Base-by-base conservation (phyloP, 192 early-diverging fungal species). In the Backusella morwellensis region DNA sequence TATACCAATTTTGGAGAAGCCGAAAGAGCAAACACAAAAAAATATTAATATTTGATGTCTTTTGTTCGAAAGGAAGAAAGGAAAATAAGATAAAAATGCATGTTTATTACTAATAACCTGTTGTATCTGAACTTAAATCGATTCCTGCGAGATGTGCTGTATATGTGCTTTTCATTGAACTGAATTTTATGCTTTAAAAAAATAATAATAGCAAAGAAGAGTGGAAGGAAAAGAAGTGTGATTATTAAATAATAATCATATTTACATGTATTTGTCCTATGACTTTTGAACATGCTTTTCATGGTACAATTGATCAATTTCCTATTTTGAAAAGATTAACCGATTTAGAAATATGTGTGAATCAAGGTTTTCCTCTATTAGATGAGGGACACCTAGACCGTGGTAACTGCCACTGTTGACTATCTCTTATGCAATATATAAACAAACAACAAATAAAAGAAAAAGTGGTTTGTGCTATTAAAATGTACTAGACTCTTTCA, bases 231-330 rank as follows among this genome's bases (percentile, higher is more conserved):
- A 41, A 38, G 35, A 38, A 41, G 68, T 23, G 68, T 23, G 19
- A 36, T 36, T 40, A 70, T 40, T 36, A 70, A 70, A 41, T 70
- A 38, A 70, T 40, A 38, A 38, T 40, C 35, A 41, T 70, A 17
- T 3, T 70, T 14, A 70, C 67, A 63, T 63, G 56, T 63, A 63
- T 26, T 63, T 63, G 56, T 63, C 56, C 23, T 23, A 63, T 63
- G 56, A 63, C 56, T 63, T 63, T 59, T 63, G 2, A 63, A 11
- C 56, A 63, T 63, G 23, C 23, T 63, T 44, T 63, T 59, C 56
- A 11, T 63, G 56, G 56, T 63, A 63, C 54, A 59, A 26, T 59
- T 23, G 23, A 26, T 26, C 7, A 11, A 21, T 59, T 23, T 59
- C 54, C n/a, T 59, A 26, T 59, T 59, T 59, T 59, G 19, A 50